A percentile compares a stretch with the other conserved stretches of the same genome.
Evolutionary conservation across 805 yeast genomes (phyloP).

Genomic region (Scheffersomyces spartinae): DNA sequence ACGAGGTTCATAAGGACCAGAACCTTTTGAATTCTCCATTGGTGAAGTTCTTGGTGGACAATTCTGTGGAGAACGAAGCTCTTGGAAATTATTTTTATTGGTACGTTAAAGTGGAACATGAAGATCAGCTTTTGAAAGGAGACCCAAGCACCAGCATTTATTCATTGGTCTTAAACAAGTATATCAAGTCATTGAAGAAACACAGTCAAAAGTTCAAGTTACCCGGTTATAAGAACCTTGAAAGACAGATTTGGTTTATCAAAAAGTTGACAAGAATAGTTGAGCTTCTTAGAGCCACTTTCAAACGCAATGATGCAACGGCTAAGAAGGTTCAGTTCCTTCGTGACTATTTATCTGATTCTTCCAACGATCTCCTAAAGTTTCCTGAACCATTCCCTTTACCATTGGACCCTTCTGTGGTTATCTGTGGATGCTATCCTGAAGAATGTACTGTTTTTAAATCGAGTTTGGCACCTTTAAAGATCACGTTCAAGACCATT

Average conservation of each 20-base stretch:
- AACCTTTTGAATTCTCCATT: conserved; percentile 41
- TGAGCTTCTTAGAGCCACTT: conserved; percentile 40
- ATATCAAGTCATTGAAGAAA: conserved; percentile 24
- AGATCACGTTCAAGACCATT: conserved; percentile 60
- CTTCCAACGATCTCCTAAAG: conserved; percentile 25
- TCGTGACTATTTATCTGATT: conserved; percentile 42
- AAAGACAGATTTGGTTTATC: conserved; percentile 60
- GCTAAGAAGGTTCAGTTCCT: conserved; percentile 63
- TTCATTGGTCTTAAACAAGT: conserved; percentile 25
- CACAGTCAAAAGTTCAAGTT: conserved; percentile 15
- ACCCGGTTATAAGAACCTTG: conserved; percentile 27
- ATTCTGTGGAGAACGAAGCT: conserved; percentile 52
- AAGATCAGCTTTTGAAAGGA: conserved; percentile 37
- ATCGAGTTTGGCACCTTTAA: conserved; percentile 81
- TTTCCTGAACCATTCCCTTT: conserved; percentile 50
- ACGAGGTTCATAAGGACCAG: conserved; percentile 2
- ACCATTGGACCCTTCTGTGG: conserved; percentile 76
- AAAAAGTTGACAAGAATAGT: conserved; percentile 56
- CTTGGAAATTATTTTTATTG: conserved; percentile 83
- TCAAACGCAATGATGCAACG: conserved; percentile 64
- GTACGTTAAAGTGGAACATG: conserved; percentile 82
- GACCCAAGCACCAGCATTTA: conserved; percentile 12
- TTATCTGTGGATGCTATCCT: conserved; percentile 65
- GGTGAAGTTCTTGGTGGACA: conserved; percentile 62
- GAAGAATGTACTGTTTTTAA: conserved; percentile 81